Percentiles rank a stretch among this genome's conserved stretches.
phyloP scores from a whole-genome alignment of 2,329 filamentous ascomycete genomes.

The Trichoderma sp. region DNA sequence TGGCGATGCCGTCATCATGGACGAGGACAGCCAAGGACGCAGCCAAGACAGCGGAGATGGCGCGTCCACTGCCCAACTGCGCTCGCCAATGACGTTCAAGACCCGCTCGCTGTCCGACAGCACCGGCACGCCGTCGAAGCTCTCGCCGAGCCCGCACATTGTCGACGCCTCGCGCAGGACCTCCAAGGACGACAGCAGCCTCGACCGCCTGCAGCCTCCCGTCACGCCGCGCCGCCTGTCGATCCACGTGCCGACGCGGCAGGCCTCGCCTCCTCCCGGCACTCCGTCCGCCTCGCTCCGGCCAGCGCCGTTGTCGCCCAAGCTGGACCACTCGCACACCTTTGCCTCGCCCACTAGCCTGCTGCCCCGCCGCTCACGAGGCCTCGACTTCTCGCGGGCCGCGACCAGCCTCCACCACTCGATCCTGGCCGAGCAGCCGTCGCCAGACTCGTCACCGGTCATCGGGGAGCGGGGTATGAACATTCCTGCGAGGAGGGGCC shows the following conservation, averaged over 20 bases:
- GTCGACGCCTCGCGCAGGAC: conserved; percentile 55
- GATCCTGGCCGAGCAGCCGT: conserved; percentile 83
- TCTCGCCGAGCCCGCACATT: conserved; percentile 61
- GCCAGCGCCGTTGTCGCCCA: conserved; percentile 76
- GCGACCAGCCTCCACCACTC: conserved; percentile 96
- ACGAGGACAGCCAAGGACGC: conserved; percentile 18
- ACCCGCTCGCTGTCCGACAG: conserved; percentile 68
- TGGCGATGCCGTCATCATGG: conserved; percentile 22
- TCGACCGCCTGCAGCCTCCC: conserved; percentile 51
- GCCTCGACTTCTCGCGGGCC: conserved; percentile 88
- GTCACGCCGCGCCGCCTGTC: conserved; percentile 71
- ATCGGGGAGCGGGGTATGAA: conserved; percentile 68
- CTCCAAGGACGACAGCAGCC: conserved; percentile 67
- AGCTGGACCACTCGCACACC: conserved; percentile 79
- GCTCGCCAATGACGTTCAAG: conserved; percentile 52
- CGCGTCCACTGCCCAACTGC: conserved; percentile 28
- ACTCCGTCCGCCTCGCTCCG: conserved; percentile 46
- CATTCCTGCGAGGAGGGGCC: conserved; percentile 55
- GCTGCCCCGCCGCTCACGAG: conserved; percentile 83
- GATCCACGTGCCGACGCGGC: conserved; percentile 39
- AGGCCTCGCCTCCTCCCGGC: conserved; percentile 43
- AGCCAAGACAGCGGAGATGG: background rate
- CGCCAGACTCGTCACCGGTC: conserved; percentile 87
- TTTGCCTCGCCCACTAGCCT: conserved; percentile 88
- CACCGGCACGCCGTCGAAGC: conserved; percentile 54